Percentiles rank a stretch among this genome's conserved stretches.
These are phyloP conservation scores for Neodidymelliopsis sp. DNA, from an alignment of 2,329 filamentous ascomycete genomes.

Conservation along the genomic window DNA sequence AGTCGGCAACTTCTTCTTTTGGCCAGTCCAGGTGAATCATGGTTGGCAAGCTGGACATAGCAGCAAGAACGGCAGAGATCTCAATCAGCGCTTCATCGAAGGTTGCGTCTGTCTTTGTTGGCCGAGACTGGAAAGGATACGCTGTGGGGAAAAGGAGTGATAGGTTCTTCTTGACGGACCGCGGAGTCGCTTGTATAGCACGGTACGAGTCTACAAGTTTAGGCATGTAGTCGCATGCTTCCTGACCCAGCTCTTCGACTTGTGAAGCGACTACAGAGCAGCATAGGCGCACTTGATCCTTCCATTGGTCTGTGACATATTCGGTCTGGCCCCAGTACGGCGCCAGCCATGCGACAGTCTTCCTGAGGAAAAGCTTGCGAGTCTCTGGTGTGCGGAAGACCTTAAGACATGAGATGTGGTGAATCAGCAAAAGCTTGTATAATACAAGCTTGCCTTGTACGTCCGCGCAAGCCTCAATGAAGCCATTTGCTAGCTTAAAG, in stretches of 20 bases:
- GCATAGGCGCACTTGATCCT: constrained; percentile 90
- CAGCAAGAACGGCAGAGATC: constrained; percentile 84
- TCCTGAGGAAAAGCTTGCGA: constrained; percentile 74
- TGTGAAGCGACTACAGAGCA: constrained; percentile 92
- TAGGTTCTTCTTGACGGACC: constrained; percentile 66
- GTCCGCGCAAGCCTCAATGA: constrained; percentile 86
- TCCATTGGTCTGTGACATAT: constrained; percentile 82
- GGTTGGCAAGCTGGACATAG: constrained; percentile 75
- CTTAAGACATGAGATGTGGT: constrained; percentile 85
- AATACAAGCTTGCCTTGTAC: constrained; percentile 91
- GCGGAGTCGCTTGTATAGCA: constrained; percentile 72
- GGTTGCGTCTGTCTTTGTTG: constrained; percentile 64
- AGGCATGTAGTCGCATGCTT: constrained; percentile 87
- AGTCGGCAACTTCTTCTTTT: constrained; percentile 75
- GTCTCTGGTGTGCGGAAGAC: constrained; percentile 83
- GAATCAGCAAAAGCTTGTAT: constrained; percentile 90
- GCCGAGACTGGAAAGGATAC: constrained; percentile 85
- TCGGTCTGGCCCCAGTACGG: constrained; percentile 88
- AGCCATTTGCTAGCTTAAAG: constrained; percentile 87
- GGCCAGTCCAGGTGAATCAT: constrained; percentile 79
- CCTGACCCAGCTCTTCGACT: constrained; percentile 76
- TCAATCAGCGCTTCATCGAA: constrained; percentile 92
- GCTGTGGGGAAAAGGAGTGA: constrained; percentile 89
- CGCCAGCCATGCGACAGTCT: constrained; percentile 87
- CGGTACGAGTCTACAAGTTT: constrained; percentile 91